Conservation (phyloP, 495 filamentous ascomycete species). For the Parathielavia hyrcaniae region DNA sequence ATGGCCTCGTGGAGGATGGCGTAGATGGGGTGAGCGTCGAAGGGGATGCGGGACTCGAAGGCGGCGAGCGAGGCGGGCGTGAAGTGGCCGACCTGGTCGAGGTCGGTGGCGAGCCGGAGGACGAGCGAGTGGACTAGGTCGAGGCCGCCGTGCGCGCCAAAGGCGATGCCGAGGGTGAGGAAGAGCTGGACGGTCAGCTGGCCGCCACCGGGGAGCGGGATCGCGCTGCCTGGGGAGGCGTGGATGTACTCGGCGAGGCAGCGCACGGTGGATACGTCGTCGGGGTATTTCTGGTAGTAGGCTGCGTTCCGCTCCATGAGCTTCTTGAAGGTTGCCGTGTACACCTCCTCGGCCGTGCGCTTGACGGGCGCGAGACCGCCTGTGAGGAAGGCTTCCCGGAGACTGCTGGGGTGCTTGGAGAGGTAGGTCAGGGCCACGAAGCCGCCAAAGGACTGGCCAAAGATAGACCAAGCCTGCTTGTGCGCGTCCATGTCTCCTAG, state of each 20-base stretch:
- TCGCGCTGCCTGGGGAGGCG: slow-evolving; percentile 36
- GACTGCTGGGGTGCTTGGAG: slow-evolving; percentile 66
- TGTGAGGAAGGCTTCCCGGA: slow-evolving; percentile 74
- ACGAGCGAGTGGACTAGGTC: slow-evolving; percentile 66
- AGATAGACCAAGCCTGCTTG: slow-evolving; percentile 70
- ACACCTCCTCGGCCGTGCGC: slow-evolving; percentile 66
- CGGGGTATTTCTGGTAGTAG: slow-evolving; percentile 81
- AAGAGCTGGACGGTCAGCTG: slow-evolving; percentile 63
- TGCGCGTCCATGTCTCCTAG: slow-evolving; percentile 62
- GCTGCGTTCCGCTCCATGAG: slow-evolving; percentile 56
- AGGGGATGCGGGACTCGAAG: slow-evolving; percentile 58
- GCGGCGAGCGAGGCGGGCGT: slow-evolving; percentile 61
- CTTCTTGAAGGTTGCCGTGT: slow-evolving; percentile 61
- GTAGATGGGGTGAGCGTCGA: slow-evolving; percentile 75
- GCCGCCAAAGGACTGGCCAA: slow-evolving; percentile 90
- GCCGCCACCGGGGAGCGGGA: slow-evolving; percentile 60
- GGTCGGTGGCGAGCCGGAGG: slow-evolving; percentile 58
- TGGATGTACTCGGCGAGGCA: slow-evolving; percentile 56
- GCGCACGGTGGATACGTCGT: slow-evolving; percentile 68
- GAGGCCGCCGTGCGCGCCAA: slow-evolving; percentile 71
- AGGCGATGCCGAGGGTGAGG: slow-evolving; percentile 64
- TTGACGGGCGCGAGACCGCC: slow-evolving; percentile 78
- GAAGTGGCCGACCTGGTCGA: slow-evolving; percentile 64
- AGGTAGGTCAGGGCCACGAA: slow-evolving; percentile 79
- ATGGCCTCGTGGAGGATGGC: slow-evolving; percentile 78